Conservation (phyloP, 2,329 filamentous ascomycete species). For the Colletotrichum sojae region DNA sequence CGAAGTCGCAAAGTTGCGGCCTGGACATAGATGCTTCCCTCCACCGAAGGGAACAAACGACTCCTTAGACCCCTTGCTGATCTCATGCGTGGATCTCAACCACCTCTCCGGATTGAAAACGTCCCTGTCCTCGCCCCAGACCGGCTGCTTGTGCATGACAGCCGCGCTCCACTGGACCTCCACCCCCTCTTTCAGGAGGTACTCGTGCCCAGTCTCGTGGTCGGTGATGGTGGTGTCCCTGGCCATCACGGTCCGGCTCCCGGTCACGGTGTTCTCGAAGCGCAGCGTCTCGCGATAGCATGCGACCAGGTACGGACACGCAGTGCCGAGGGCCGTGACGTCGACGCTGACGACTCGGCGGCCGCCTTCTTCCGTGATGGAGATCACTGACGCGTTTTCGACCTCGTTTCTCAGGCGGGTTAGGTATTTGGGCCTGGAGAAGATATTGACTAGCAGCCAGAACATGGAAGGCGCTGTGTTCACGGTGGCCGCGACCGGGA, state of each 20-base stretch:
- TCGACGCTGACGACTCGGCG: constrained; percentile 48
- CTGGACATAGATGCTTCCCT: constrained; percentile 51
- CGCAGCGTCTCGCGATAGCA: constrained; percentile 61
- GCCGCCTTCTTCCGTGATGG: constrained; percentile 20
- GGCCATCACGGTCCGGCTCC: constrained; percentile 55
- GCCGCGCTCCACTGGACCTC: constrained; percentile 47
- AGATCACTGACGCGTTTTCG: constrained; percentile 37
- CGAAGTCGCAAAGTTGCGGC: constrained; percentile 50
- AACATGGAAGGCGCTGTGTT: constrained; percentile 56
- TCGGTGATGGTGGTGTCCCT: constrained; percentile 54
- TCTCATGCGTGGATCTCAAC: constrained; percentile 31
- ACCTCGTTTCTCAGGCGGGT: constrained; percentile 50
- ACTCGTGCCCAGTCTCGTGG: constrained; percentile 42
- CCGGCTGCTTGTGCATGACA: constrained; percentile 44
- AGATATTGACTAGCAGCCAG: constrained; percentile 53
- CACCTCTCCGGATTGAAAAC: constrained; percentile 48
- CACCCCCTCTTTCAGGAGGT: constrained; percentile 47
- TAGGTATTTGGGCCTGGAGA: constrained; percentile 46
- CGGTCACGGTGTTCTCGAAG: constrained; percentile 53
- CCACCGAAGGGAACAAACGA: constrained; percentile 51
- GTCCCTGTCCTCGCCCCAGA: constrained; percentile 47
- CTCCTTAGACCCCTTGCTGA: constrained; percentile 43
- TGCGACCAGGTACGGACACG: constrained; percentile 58
- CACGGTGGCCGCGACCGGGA: constrained; percentile 48
- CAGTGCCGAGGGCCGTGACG: constrained; percentile 51